phyloP scores from a whole-genome alignment of 176 grass and related monocot species.

The Areca catechu region DNA sequence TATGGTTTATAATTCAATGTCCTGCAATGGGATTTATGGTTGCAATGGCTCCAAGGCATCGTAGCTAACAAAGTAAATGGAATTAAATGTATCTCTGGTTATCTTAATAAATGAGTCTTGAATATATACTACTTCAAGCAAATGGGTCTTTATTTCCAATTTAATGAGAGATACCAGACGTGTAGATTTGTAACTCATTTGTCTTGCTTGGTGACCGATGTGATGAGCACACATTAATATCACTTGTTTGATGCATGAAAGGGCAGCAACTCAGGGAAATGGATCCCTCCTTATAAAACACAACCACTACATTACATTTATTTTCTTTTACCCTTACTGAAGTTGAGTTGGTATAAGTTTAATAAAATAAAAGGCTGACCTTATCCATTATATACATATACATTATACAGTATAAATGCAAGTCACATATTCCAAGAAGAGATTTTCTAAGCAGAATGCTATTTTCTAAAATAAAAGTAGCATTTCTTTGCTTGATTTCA shows the following conservation, averaged over 20 bases:
- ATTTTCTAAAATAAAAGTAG: too few relatives aligned
- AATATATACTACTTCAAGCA: not conserved
- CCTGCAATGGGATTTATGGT: slow-evolving; percentile 62
- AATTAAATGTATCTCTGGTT: slow-evolving; percentile 42
- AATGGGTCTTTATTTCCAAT: not conserved
- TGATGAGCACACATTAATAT: slow-evolving; percentile 59
- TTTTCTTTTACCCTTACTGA: slow-evolving; percentile 18
- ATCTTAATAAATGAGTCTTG: slow-evolving; percentile 23
- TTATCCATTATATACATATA: too few relatives aligned
- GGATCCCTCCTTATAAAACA: not conserved
- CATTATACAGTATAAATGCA: too few relatives aligned
- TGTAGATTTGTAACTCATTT: not conserved
- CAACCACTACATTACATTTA: slow-evolving; percentile 27
- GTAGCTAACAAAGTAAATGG: slow-evolving; percentile 46
- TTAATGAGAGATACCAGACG: not conserved
- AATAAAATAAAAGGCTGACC: too few relatives aligned
- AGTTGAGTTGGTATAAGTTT: too few relatives aligned
- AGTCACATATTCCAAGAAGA: too few relatives aligned
- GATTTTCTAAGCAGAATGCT: too few relatives aligned
- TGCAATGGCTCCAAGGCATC: slow-evolving; percentile 51
- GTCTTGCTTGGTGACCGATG: not conserved
- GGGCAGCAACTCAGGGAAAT: not conserved
- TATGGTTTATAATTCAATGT: slow-evolving; percentile 57
- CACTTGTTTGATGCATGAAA: slow-evolving; percentile 59
- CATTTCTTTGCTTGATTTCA: too few relatives aligned